Evolutionary conservation across 257 asterid species (phyloP).

Genomic region (Verbena officinalis): DNA sequence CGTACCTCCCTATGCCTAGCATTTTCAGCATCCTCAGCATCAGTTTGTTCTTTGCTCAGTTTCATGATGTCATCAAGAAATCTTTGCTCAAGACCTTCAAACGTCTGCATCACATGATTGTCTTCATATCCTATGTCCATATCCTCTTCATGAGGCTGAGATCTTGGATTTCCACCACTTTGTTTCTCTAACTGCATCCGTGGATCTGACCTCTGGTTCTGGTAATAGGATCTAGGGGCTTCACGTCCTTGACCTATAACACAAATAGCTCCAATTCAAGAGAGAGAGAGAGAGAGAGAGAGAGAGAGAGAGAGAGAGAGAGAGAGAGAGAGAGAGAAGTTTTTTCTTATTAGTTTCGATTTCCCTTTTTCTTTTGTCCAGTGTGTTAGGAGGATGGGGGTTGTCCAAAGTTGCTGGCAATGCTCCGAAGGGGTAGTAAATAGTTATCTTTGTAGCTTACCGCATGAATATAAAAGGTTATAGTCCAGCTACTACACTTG

Average conservation of each 20-base stretch:
- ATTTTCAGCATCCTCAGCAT: conserved; percentile 94
- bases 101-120: conserved; percentile 45
- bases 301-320: neutral
- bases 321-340: neutral
- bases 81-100: conserved; percentile 86
- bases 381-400: neutral
- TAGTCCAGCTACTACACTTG: neutral
- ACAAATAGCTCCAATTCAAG: conserved; percentile 24
- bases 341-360: neutral
- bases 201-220: conserved; percentile 74
- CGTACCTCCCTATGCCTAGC: conserved; percentile 91
- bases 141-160: conserved; percentile 75
- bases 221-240: conserved; percentile 75
- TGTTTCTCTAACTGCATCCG: conserved; percentile 65
- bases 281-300: neutral
- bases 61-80: conserved; percentile 83
- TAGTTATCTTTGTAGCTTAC: neutral
- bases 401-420: neutral
- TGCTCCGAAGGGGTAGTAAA: neutral
- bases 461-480: neutral
- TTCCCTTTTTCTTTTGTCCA: neutral
- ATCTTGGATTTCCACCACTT: conserved; percentile 65
- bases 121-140: conserved; percentile 83
- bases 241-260: conserved; percentile 72
- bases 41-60: conserved; percentile 84